These are phyloP conservation scores for Candida xyloterini DNA, from an alignment of 805 yeast species.

Conservation along the genomic window DNA sequence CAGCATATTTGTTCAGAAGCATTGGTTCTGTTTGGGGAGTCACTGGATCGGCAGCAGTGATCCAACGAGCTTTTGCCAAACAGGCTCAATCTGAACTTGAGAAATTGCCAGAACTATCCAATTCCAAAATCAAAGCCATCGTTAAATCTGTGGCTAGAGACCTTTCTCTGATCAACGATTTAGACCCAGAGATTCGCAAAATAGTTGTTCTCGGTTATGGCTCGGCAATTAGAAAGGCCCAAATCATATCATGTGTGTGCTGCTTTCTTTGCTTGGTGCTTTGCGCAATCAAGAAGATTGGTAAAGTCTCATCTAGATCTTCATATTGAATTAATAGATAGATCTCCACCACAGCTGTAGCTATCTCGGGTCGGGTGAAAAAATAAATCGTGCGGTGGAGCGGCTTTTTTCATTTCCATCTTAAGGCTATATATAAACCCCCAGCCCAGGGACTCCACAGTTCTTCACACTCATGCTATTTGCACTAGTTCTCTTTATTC, in stretches of 20 bases:
- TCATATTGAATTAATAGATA: background rate
- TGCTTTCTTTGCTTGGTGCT: slow-evolving; percentile 4
- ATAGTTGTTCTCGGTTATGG: slow-evolving; percentile 29
- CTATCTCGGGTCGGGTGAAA: slow-evolving; percentile 1
- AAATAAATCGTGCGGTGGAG: background rate
- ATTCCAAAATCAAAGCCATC: slow-evolving; percentile 20
- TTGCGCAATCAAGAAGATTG: slow-evolving; percentile 1
- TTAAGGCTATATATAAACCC: too few species aligned
- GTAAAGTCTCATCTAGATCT: background rate
- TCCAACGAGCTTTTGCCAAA: slow-evolving; percentile 9
- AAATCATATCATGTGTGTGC: slow-evolving; percentile 15
- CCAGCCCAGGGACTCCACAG: background rate
- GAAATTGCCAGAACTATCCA: slow-evolving; percentile 3
- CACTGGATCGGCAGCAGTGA: slow-evolving; percentile 24
- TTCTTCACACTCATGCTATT: background rate
- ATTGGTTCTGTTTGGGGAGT: slow-evolving; percentile 43
- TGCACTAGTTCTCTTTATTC: slow-evolving; percentile 1
- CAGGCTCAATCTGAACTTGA: background rate
- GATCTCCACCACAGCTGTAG: too few species aligned
- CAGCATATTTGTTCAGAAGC: slow-evolving; percentile 37
- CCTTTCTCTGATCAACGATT: slow-evolving; percentile 19
- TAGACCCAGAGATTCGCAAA: slow-evolving; percentile 20
- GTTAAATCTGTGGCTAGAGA: slow-evolving; percentile 25
- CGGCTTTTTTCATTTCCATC: background rate
- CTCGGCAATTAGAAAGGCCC: slow-evolving; percentile 28